These are phyloP conservation scores for Colletotrichum eleusines DNA, from an alignment of 2,329 filamentous ascomycete genomes.

Conservation along the genomic window DNA sequence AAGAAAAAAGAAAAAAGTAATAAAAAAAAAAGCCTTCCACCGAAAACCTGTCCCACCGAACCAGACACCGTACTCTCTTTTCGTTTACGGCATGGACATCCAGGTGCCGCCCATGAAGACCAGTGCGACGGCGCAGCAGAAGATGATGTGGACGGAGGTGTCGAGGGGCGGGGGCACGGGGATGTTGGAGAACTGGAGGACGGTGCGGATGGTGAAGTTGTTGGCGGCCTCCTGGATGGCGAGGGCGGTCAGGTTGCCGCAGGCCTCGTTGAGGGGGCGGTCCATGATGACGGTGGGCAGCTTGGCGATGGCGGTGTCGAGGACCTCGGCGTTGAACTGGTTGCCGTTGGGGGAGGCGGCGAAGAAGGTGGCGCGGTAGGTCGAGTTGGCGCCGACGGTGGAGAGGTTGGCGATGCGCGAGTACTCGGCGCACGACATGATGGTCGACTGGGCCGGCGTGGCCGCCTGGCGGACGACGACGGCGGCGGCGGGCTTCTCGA, in stretches of 20 bases:
- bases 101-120: slow-evolving; percentile 15
- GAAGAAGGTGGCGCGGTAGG: slow-evolving; percentile 60
- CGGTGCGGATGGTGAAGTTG: slow-evolving; percentile 59
- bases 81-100: slow-evolving; percentile 29
- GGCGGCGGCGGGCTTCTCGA: slow-evolving; percentile 15
- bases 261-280: slow-evolving; percentile 55
- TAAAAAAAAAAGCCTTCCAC: neutral
- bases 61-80: too few species aligned
- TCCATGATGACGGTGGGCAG: slow-evolving; percentile 54
- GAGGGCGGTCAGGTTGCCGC: slow-evolving; percentile 59
- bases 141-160: slow-evolving; percentile 1
- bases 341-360: slow-evolving; percentile 58
- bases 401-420: slow-evolving; percentile 60
- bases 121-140: slow-evolving; percentile 17
- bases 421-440: slow-evolving; percentile 55
- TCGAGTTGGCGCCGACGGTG: slow-evolving; percentile 58
- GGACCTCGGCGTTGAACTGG: slow-evolving; percentile 52
- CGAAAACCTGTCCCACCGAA: too few species aligned
- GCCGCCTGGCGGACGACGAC: slow-evolving; percentile 40
- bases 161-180: slow-evolving; percentile 24
- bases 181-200: slow-evolving; percentile 50
- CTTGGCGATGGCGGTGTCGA: slow-evolving; percentile 56
- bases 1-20: neutral
- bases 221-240: slow-evolving; percentile 57
- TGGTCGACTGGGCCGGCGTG: slow-evolving; percentile 12